Evolutionary conservation across 129 eudicot species (phyloP).

Genomic region (Flaveria linearis): DNA sequence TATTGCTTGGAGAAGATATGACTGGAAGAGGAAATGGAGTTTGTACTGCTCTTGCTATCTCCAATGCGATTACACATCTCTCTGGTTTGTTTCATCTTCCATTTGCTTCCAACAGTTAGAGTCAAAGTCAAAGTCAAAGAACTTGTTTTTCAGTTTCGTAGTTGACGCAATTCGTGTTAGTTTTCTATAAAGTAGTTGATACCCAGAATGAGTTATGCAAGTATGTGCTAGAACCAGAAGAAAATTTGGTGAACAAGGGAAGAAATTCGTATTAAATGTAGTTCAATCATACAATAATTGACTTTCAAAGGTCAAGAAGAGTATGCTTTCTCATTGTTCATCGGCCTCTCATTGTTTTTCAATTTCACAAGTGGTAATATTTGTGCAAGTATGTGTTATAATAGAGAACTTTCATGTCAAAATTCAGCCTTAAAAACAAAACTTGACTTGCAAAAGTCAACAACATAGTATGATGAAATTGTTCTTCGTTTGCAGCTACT

Average conservation of each 20-base stretch:
- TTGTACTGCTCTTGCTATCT: constrained; percentile 72
- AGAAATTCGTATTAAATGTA: neutral
- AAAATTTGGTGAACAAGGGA: neutral
- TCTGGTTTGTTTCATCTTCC: constrained; percentile 49
- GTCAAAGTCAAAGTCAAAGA: constrained; percentile 4
- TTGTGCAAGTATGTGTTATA: neutral
- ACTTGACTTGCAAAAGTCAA: constrained; percentile 6
- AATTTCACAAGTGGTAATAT: neutral
- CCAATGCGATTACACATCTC: constrained; percentile 81
- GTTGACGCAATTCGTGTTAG: neutral
- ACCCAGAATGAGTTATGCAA: neutral
- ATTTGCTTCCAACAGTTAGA: neutral
- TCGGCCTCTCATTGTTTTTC: no score
- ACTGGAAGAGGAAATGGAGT: constrained; percentile 81
- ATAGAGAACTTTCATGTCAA: neutral
- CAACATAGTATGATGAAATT: neutral
- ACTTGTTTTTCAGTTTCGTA: neutral
- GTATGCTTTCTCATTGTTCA: neutral
- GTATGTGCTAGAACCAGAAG: neutral
- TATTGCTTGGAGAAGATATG: constrained; percentile 84
- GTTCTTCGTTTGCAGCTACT: constrained; percentile 46
- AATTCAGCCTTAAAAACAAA: neutral
- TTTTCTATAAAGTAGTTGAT: neutral
- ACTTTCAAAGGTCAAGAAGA: neutral
- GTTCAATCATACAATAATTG: neutral